Evolutionary conservation across 345 rosid genomes (phyloP), one percentile per base, ranked within the genome.

Genomic region (Adansonia digitata): DNA sequence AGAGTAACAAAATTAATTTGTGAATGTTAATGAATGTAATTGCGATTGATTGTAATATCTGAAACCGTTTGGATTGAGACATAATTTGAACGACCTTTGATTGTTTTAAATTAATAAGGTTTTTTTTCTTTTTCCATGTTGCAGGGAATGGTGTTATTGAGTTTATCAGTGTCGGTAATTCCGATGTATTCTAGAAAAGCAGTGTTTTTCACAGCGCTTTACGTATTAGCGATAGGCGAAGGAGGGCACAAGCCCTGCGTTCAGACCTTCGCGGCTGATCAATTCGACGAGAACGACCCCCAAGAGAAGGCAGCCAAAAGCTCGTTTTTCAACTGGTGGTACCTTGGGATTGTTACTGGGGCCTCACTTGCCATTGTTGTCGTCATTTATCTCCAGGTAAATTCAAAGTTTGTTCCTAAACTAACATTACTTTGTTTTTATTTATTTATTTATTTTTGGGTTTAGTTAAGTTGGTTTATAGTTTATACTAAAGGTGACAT

Each of bases 241-340:
- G 95, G 98, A 12, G 98, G 98, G 7, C 97, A 94, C 75, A 91
- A 88, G 85, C 98, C 98, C 0, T 92, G 98, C 52, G 93, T 90
- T 12, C 95, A 92, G 82, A 92, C 98, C 8, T 94, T 94, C 7
- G 98, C 97, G 1, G 98, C 98, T 0, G 98, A 94, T 57, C 98
- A 94, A 59, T 94, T 94, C 57, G 87, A 91, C 11, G 98, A 94
- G 51, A 78, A 79, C 5, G 68, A 71, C 18, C 82, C 87, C 2
- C 77, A 84, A 73, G 97, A 90, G 80, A 91, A 87, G 75, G 86
- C 82, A 2, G 85, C 91, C 68, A 92, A 92, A 85, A 88, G 94
- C 83, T 94, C 98, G 0, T 94, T 94, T 87, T 94, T 94, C 69
- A 94, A 91, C 48, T 94, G 97, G 94, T 91, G 97, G 95, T 94